Base-by-base conservation (phyloP, 306 rosid species). In the Rosa multiflora region DNA sequence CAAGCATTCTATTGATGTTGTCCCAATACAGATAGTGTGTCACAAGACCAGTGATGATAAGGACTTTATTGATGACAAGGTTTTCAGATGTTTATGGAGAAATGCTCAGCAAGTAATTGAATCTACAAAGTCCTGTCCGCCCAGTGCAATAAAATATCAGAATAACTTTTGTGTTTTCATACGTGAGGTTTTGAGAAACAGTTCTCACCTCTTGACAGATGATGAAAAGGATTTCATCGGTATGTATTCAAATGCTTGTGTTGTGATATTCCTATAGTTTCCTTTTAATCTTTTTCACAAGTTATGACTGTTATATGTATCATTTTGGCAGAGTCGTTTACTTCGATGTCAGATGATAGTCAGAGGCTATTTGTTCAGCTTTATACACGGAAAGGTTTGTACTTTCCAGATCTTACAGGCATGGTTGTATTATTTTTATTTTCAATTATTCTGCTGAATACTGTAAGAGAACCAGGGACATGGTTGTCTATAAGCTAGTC, bases 291-390 rank as follows among this genome's bases (percentile, higher is more conserved):
- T 12, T 76, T 64, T 73, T 68, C 18, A 76, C 48, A 46, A 76
- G 66, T 77, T 81, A 61, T 75, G 66, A 58, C 71, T 66, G 14
- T 46, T 81, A 47, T 40, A 32, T 75, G 35, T 78, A 40, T 88
- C 67, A 26, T 80, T 74, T 66, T 85, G 81, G 80, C 97, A 94
- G 99, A 86, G 46, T 87, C 85, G 58, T 94, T 92, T 87, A 82
- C 74, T 82, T 85, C 79, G 37, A 85, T 91, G 78, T 81, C 97
- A 67, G 84, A 89, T 85, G 94, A 92, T 83, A 86, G 97, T 83
- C 99, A 88, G 91, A 91, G 97, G 87, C 90, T 94, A 62, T 94
- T 94, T 82, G 77, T 94, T 76, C 95, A 97, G 80, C 89, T 94
- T 67, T 92, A 91, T 82, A 73, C 88, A 72, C 90, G 99, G 66